These are phyloP conservation scores for Flaveria bidentis DNA, from an alignment of 129 eudicot genomes.

Conservation along the genomic window DNA sequence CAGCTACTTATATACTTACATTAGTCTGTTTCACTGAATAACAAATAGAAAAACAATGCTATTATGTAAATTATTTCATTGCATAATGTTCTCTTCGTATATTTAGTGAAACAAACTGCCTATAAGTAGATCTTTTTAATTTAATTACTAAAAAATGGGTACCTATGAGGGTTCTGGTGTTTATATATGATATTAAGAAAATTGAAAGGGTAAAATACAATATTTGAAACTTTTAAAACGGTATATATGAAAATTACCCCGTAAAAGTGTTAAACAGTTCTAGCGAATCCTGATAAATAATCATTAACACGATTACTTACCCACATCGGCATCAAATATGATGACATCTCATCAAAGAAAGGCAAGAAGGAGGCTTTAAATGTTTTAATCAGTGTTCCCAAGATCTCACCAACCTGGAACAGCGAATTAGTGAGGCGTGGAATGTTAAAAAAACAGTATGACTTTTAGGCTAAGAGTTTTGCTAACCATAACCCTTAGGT, in stretches of 20 bases:
- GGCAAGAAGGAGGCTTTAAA: constrained; percentile 95
- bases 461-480: background rate
- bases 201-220: background rate
- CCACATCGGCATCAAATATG: constrained; percentile 99
- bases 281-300: background rate
- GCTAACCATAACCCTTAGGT: background rate
- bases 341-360: constrained; percentile 91
- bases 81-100: background rate
- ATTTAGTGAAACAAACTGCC: background rate
- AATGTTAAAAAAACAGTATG: background rate
- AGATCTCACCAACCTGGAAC: constrained; percentile 82
- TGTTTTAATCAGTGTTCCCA: constrained; percentile 95
- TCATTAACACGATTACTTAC: constrained; percentile 49
- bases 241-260: background rate
- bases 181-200: background rate
- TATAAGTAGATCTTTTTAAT: background rate
- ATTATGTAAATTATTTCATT: background rate
- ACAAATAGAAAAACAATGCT: background rate
- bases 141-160: background rate
- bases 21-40: background rate
- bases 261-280: background rate
- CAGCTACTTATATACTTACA: background rate
- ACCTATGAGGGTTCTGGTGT: background rate
- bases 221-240: background rate
- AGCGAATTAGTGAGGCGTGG: background rate